Percentiles rank a stretch among this genome's conserved stretches.
These are phyloP conservation scores for Leptodermis oblonga DNA, from an alignment of 257 asterid species.

Conservation along the genomic window DNA sequence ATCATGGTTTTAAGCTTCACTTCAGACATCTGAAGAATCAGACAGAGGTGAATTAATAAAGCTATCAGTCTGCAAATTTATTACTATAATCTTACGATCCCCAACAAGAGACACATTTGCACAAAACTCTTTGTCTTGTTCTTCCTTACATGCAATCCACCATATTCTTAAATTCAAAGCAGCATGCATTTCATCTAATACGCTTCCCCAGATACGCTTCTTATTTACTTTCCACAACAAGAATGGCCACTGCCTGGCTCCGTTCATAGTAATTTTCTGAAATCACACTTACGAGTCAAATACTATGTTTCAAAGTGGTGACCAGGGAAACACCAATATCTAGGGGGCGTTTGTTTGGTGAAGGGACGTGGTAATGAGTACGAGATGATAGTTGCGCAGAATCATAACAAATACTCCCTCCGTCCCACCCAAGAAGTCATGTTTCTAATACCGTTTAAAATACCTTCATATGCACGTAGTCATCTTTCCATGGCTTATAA, in stretches of 20 bases:
- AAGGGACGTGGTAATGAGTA: no score
- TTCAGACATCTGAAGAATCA: constrained; percentile 51
- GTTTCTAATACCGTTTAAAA: no score
- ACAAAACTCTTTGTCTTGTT: constrained; percentile 62
- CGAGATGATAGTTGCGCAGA: no score
- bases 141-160: constrained; percentile 60
- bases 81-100: not conserved
- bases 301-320: not conserved
- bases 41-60: constrained; percentile 7
- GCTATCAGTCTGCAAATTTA: not conserved
- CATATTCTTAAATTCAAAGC: constrained; percentile 76
- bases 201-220: constrained; percentile 31
- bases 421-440: no score
- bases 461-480: constrained; percentile 80
- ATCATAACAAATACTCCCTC: no score
- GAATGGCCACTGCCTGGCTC: constrained; percentile 30
- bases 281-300: not conserved
- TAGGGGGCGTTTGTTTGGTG: no score
- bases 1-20: constrained; percentile 41
- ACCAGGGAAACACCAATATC: no score
- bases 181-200: constrained; percentile 88
- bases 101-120: not conserved
- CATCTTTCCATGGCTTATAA: constrained; percentile 77
- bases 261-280: constrained; percentile 49
- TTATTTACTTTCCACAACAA: constrained; percentile 56